These are phyloP conservation scores for Lepidium didymum DNA, from an alignment of 345 rosid genomes.

Conservation along the genomic window DNA sequence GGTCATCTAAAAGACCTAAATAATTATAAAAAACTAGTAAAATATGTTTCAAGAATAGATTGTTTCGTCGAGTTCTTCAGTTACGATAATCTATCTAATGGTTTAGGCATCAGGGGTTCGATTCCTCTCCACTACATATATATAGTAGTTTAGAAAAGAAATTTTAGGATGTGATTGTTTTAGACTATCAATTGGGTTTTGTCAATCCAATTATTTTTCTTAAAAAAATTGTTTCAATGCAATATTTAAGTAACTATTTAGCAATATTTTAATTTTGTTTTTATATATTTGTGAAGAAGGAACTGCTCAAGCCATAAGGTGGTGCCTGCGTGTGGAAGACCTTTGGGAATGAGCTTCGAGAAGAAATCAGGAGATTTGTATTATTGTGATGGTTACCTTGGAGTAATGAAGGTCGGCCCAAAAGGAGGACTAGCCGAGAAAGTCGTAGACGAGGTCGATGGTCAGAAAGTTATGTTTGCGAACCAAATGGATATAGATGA, in stretches of 20 bases:
- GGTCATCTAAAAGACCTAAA: neutral
- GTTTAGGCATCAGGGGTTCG: too few relatives aligned
- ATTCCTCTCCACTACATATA: too few relatives aligned
- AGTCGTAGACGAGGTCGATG: constrained; percentile 44
- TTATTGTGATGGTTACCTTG: constrained; percentile 64
- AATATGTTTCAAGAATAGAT: neutral
- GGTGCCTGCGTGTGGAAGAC: constrained; percentile 62
- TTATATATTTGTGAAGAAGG: constrained; percentile 32
- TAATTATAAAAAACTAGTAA: neutral
- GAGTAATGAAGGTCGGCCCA: constrained; percentile 59
- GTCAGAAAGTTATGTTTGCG: constrained; percentile 45
- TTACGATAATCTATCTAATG: too few relatives aligned
- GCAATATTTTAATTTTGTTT: neutral
- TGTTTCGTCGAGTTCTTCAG: too few relatives aligned
- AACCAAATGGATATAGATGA: constrained; percentile 71
- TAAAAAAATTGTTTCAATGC: neutral
- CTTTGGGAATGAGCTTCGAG: constrained; percentile 60
- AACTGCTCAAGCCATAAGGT: constrained; percentile 43
- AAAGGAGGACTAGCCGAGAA: constrained; percentile 51
- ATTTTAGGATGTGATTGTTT: too few relatives aligned
- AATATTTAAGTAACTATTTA: neutral
- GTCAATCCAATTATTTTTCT: too few relatives aligned
- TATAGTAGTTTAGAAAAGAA: too few relatives aligned
- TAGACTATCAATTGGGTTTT: too few relatives aligned
- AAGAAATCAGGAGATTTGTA: constrained; percentile 61